These are phyloP conservation scores for Lepiota brunneoincarnata DNA, from an alignment of 768 basidiomycete genomes.

Conservation along the genomic window DNA sequence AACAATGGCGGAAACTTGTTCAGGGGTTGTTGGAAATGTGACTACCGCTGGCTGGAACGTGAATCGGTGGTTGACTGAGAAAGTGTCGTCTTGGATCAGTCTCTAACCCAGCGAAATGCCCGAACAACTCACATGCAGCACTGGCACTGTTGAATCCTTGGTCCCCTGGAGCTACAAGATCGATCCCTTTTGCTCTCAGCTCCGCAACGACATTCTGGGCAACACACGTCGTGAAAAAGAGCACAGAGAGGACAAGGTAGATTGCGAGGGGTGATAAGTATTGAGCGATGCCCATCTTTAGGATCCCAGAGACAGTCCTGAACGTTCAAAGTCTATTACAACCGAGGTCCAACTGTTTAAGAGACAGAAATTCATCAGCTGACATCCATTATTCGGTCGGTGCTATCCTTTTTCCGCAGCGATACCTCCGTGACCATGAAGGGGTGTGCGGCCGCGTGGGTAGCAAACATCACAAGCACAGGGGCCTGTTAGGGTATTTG, in stretches of 20 bases:
- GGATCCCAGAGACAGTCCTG: too few species aligned
- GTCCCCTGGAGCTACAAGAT: slow-evolving; percentile 19
- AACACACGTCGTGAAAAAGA: neutral
- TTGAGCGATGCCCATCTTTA: neutral
- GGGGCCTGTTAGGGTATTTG: too few species aligned
- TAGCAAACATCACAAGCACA: too few species aligned
- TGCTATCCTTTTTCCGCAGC: too few species aligned
- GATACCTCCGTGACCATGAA: too few species aligned
- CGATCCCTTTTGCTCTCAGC: slow-evolving; percentile 13
- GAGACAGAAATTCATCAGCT: too few species aligned
- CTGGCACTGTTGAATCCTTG: slow-evolving; percentile 19
- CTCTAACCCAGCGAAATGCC: neutral
- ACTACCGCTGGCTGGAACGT: slow-evolving; percentile 27
- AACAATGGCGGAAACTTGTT: slow-evolving; percentile 27
- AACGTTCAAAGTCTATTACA: too few species aligned
- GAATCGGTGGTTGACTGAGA: slow-evolving; percentile 27
- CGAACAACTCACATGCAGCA: slow-evolving; percentile 22
- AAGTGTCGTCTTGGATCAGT: neutral
- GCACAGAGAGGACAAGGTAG: neutral
- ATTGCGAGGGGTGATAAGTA: neutral
- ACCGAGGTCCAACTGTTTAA: too few species aligned
- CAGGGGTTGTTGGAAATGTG: slow-evolving; percentile 23
- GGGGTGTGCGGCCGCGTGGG: too few species aligned
- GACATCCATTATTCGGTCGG: too few species aligned
- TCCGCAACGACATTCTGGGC: neutral